Evolutionary conservation across 2,329 filamentous ascomycete genomes (phyloP).

Genomic region (Fusarium staphyleae): DNA sequence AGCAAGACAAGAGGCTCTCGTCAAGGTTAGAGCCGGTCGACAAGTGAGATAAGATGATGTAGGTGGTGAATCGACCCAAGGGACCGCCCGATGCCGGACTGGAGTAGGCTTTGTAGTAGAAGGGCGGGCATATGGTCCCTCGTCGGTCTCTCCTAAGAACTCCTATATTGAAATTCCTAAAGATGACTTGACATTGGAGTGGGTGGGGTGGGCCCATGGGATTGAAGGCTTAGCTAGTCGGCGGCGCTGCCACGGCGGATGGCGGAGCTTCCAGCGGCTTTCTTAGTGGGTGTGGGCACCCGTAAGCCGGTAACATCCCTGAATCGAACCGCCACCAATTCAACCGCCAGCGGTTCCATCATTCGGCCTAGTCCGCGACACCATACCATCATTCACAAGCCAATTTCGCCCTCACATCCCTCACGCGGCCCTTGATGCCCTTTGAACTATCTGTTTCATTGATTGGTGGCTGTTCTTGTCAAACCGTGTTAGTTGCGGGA

Average conservation of each 20-base stretch:
- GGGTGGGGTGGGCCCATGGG: slow-evolving; percentile 27
- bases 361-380: not conserved
- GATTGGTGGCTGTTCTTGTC: no score
- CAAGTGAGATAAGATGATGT: slow-evolving; percentile 17
- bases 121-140: slow-evolving; percentile 20
- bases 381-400: slow-evolving; percentile 6
- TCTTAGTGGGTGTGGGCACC: slow-evolving; percentile 6
- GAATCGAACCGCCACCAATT: not conserved
- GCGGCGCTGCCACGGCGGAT: no score
- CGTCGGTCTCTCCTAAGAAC: slow-evolving; percentile 24
- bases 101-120: slow-evolving; percentile 13
- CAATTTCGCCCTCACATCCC: slow-evolving; percentile 30
- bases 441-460: not conserved
- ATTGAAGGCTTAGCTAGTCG: slow-evolving; percentile 30
- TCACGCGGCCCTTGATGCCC: slow-evolving; percentile 25
- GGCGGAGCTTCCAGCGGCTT: slow-evolving; percentile 7
- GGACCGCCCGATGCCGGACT: slow-evolving; percentile 6
- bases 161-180: slow-evolving; percentile 31
- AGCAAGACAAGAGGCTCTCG: slow-evolving; percentile 3
- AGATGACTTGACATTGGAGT: slow-evolving; percentile 18
- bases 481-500: no score
- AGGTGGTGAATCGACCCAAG: slow-evolving; percentile 17
- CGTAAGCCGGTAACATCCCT: slow-evolving; percentile 1
- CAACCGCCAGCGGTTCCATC: not conserved
- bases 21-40: slow-evolving; percentile 24